Base-by-base conservation (phyloP, 345 rosid genomes). In the Syzygium oleosum region DNA sequence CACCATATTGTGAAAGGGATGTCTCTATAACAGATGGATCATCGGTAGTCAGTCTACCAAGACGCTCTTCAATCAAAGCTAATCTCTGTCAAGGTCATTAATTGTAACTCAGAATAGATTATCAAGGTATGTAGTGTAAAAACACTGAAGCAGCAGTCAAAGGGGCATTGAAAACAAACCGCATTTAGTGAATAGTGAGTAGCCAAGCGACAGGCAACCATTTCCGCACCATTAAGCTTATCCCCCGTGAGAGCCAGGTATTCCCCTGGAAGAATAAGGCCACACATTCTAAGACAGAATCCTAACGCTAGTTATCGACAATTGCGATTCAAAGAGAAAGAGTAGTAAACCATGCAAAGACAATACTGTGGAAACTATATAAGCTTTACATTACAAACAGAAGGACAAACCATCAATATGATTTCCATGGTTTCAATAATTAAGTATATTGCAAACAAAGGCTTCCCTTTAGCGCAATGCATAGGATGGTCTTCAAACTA, bases 171-270 rank as follows among this genome's bases (percentile, higher is more conserved):
- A 87, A 85, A 84, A 90, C 96, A 85, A 86, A 95, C 98, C 77
- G 92, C 91, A 86, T 95, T 91, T 90, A 98, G 91, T 84, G 94
- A 89, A 88, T 90, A 98, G 90, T 96, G 99, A 51, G 99, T 95
- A 58, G 99, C 99, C 91, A 96, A 97, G 92, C 94, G 94, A 91
- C 94, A 94, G 5, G 98, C 98, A 89, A 98, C 93, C 99, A 98
- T 98, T 88, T 98, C 98, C 4, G 90, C 94, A 88, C 97, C 99
- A 91, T 93, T 90, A 56, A 96, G 98, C 88, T 95, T 94, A 90
- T 95, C 95, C 90, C 58, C 99, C 3, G 98, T 96, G 84, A 98
- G 93, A 87, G 99, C 97, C 85, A 96, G 90, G 92, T 94, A 98
- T 90, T 98, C 98, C 90, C 97, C 99, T 97, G 91, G 59, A 89